phyloP scores from a whole-genome alignment of 495 filamentous ascomycete genomes.

The Aspergillus heteromorphus region DNA sequence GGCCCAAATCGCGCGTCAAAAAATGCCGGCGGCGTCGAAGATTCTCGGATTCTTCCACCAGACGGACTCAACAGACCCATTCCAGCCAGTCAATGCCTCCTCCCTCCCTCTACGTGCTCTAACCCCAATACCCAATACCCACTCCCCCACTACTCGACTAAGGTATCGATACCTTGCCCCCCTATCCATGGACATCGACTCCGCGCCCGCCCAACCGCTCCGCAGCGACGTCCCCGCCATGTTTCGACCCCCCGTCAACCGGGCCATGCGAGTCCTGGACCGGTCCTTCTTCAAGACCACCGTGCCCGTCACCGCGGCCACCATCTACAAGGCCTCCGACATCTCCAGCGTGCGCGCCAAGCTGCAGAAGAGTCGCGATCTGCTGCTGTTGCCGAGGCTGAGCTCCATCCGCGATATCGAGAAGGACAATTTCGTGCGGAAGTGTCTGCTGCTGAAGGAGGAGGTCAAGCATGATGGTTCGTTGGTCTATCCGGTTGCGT shows the following conservation, averaged over 20 bases:
- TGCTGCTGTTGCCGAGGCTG: slow-evolving; percentile 57
- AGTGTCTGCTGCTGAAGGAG: slow-evolving; percentile 70
- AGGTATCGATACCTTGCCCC: neutral
- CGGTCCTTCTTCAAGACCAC: slow-evolving; percentile 74
- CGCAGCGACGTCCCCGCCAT: slow-evolving; percentile 38
- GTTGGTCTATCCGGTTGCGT: slow-evolving; percentile 17
- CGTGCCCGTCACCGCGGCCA: slow-evolving; percentile 71
- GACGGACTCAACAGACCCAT: neutral
- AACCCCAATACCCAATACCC: neutral
- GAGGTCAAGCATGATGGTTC: slow-evolving; percentile 63
- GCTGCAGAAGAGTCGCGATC: slow-evolving; percentile 52
- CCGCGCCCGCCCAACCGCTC: slow-evolving; percentile 13
- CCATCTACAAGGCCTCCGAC: slow-evolving; percentile 62
- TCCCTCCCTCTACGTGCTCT: neutral
- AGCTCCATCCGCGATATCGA: slow-evolving; percentile 47
- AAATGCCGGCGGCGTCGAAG: neutral
- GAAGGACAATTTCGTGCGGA: slow-evolving; percentile 49
- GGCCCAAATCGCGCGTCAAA: slow-evolving; percentile 1
- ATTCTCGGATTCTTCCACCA: neutral
- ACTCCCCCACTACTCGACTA: neutral
- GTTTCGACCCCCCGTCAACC: slow-evolving; percentile 81
- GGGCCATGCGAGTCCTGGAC: slow-evolving; percentile 73
- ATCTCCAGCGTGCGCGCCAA: slow-evolving; percentile 61
- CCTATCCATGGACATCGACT: slow-evolving; percentile 27
- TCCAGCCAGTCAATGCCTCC: neutral